Conservation (phyloP, 192 early-diverging fungal genomes). For the Linnemannia hyalina region DNA sequence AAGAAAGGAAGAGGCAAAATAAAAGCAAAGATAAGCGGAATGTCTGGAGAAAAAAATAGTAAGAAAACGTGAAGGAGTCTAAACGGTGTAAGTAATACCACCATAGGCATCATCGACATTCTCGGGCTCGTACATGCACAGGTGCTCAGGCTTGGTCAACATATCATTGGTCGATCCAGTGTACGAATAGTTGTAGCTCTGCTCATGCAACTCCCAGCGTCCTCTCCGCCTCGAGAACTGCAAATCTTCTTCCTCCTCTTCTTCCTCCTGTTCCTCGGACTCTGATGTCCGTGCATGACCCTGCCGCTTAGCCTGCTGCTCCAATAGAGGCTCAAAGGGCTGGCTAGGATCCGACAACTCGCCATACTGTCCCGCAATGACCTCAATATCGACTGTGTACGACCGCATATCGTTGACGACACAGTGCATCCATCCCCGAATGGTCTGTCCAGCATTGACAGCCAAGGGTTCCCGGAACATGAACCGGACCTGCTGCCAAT, state of each 20-base stretch:
- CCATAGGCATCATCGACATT: slow-evolving; percentile 49
- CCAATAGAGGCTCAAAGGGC: slow-evolving; percentile 52
- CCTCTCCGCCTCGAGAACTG: slow-evolving; percentile 70
- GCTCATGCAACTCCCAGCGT: slow-evolving; percentile 93
- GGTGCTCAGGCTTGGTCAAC: slow-evolving; percentile 67
- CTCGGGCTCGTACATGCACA: slow-evolving; percentile 71
- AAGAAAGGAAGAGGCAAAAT: background rate
- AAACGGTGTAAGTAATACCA: slow-evolving; percentile 32
- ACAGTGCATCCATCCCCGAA: slow-evolving; percentile 90
- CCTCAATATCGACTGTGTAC: slow-evolving; percentile 86
- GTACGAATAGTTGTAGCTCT: slow-evolving; percentile 84
- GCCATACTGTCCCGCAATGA: slow-evolving; percentile 67
- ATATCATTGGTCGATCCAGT: slow-evolving; percentile 55
- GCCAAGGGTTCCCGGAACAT: slow-evolving; percentile 94
- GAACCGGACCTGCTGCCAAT: slow-evolving; percentile 99
- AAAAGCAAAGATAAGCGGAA: background rate
- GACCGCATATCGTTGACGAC: slow-evolving; percentile 92
- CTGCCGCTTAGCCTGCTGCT: slow-evolving; percentile 43
- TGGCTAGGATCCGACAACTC: slow-evolving; percentile 64
- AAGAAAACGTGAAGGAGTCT: background rate
- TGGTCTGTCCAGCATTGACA: slow-evolving; percentile 89
- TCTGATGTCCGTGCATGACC: slow-evolving; percentile 37
- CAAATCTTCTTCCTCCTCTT: slow-evolving; percentile 55
- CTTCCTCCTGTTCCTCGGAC: slow-evolving; percentile 13
- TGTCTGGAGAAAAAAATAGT: background rate